Percentiles rank a stretch among this genome's conserved stretches.
phyloP scores from a whole-genome alignment of 2,329 filamentous ascomycete species.

The Colletotrichum lupini region DNA sequence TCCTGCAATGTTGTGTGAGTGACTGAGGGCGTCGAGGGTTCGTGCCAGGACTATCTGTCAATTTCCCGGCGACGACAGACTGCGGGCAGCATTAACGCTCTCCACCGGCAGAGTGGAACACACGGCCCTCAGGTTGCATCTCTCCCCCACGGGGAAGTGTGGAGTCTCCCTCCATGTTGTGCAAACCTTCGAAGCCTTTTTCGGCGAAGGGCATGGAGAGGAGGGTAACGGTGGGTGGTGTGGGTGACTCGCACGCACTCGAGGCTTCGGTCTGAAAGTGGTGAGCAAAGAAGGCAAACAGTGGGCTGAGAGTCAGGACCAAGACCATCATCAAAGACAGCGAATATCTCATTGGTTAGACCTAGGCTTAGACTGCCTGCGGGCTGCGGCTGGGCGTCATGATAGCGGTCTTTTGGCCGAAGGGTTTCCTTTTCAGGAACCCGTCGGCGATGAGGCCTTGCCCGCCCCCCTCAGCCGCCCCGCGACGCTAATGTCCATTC shows the following conservation, averaged over 20 bases:
- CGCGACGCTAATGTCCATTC: conserved; percentile 6
- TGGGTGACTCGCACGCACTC: neutral
- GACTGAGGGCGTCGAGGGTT: conserved; percentile 4
- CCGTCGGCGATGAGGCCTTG: conserved; percentile 24
- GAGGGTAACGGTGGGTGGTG: neutral
- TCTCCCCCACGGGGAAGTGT: conserved; percentile 1
- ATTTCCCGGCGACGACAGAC: conserved; percentile 4
- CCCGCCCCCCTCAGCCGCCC: neutral
- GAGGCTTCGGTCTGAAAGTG: conserved; percentile 4
- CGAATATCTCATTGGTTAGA: too few species aligned
- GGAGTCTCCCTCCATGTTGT: neutral
- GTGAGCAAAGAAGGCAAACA: conserved; percentile 21
- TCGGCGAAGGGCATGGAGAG: neutral
- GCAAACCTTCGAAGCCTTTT: neutral
- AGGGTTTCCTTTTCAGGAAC: conserved; percentile 16
- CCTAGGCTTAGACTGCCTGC: neutral
- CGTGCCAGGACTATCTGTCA: neutral
- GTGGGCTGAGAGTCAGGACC: neutral
- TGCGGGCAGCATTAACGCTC: neutral
- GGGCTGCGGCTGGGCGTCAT: neutral
- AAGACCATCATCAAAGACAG: neutral
- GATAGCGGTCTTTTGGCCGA: neutral
- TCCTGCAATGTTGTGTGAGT: neutral
- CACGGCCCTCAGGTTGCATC: neutral
- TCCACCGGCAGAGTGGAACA: neutral